A percentile compares a stretch with the other conserved stretches of the same genome.
These are phyloP conservation scores for Populus ilicifolia DNA, from an alignment of 345 rosid genomes.

Conservation along the genomic window DNA sequence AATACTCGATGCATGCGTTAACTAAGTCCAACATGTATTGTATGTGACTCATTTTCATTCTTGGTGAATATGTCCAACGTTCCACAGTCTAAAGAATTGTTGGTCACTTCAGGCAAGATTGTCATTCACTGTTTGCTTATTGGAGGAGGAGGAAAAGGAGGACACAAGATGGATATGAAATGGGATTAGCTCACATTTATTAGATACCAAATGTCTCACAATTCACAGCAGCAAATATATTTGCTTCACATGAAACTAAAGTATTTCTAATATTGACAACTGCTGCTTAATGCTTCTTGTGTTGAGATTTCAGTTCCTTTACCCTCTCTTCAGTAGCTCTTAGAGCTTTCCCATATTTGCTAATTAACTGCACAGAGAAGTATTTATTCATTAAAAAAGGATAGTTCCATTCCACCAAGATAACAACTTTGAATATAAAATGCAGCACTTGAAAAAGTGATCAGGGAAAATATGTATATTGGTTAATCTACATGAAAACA, in stretches of 20 bases:
- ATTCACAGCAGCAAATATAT: not conserved
- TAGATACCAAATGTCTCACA: not conserved
- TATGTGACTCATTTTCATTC: too few species aligned
- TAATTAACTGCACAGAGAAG: constrained; percentile 49
- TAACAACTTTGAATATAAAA: not conserved
- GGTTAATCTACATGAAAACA: not conserved
- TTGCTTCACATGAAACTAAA: constrained; percentile 9
- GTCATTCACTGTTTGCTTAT: not conserved
- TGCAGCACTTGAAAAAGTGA: not conserved
- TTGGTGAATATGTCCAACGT: not conserved
- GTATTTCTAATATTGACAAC: constrained; percentile 35
- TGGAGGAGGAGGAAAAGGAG: not conserved
- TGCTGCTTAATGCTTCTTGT: constrained; percentile 26
- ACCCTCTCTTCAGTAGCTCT: constrained; percentile 80
- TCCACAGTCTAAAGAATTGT: not conserved
- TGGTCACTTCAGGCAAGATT: too few species aligned
- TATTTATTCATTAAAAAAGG: not conserved
- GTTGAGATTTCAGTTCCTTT: constrained; percentile 70
- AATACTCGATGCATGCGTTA: too few species aligned
- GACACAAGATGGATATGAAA: not conserved
- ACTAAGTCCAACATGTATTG: too few species aligned
- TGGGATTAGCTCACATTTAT: not conserved
- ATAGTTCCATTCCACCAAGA: not conserved
- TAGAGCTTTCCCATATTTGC: constrained; percentile 65
- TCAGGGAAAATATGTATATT: not conserved